Evolutionary conservation across 768 basidiomycete genomes (phyloP).

Genomic region (Suillus placidus): DNA sequence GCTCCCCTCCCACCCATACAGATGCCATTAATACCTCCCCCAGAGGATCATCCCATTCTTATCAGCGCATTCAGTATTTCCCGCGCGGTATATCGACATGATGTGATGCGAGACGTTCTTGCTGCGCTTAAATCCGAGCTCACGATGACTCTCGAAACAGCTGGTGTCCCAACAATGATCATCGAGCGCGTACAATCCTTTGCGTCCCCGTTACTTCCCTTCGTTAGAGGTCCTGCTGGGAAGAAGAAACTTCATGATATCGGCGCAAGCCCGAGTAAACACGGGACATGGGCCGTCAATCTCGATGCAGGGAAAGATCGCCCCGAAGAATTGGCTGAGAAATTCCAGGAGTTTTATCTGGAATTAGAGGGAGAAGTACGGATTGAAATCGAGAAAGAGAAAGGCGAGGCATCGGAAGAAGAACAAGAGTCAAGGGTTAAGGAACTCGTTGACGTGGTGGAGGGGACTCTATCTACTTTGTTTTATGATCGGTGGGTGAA

Average conservation of each 20-base stretch:
- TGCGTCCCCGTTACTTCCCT: constrained; percentile 57
- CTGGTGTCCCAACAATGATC: constrained; percentile 56
- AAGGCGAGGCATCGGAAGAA: constrained; percentile 25
- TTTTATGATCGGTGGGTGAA: constrained; percentile 81
- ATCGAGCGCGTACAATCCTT: constrained; percentile 61
- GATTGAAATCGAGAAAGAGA: constrained; percentile 28
- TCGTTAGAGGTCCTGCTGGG: constrained; percentile 42
- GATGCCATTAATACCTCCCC: constrained; percentile 28
- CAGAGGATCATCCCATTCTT: constrained; percentile 39
- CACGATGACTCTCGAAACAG: constrained; percentile 41
- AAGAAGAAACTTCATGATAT: constrained; percentile 38
- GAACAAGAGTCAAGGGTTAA: constrained; percentile 49
- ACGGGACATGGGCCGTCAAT: constrained; percentile 43
- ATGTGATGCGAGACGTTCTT: constrained; percentile 56
- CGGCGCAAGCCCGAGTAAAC: constrained; percentile 23
- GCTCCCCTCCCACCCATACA: constrained; percentile 30
- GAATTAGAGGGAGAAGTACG: constrained; percentile 66
- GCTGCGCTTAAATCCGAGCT: constrained; percentile 58
- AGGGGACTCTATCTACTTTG: constrained; percentile 65
- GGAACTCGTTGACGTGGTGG: constrained; percentile 72
- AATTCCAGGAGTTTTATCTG: constrained; percentile 73
- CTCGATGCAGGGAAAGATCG: constrained; percentile 39
- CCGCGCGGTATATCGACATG: constrained; percentile 51
- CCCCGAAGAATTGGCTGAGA: constrained; percentile 53
- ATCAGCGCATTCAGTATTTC: constrained; percentile 65